Conservation (phyloP, 345 rosid genomes). For the Citrus glauca region DNA sequence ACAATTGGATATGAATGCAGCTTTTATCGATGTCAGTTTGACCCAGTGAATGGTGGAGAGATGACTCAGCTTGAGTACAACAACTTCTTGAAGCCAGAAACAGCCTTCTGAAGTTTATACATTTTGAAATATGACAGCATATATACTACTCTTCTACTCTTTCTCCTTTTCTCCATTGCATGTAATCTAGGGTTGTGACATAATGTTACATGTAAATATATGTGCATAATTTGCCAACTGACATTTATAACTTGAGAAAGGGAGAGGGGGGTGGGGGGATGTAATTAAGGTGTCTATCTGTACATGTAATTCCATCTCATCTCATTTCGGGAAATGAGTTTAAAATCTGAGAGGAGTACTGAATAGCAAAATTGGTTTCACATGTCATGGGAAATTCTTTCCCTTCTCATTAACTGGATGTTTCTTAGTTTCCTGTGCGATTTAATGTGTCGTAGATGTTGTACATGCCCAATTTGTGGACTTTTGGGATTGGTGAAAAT, state of each 20-base stretch:
- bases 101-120: slow-evolving; percentile 37
- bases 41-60: slow-evolving; percentile 87
- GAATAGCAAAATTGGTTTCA: no score
- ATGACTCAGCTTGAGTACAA: slow-evolving; percentile 83
- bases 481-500: no score
- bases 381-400: no score
- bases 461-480: no score
- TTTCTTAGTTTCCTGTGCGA: no score
- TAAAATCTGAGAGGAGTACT: no score
- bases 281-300: not conserved
- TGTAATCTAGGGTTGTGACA: not conserved
- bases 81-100: slow-evolving; percentile 77
- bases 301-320: no score
- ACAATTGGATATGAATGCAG: slow-evolving; percentile 39
- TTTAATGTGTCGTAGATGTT: no score
- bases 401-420: no score
- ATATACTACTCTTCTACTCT: not conserved
- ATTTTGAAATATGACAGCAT: not conserved
- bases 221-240: not conserved
- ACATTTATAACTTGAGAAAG: not conserved
- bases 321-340: no score
- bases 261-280: no score
- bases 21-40: slow-evolving; percentile 86
- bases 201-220: not conserved
- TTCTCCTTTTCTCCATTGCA: not conserved